Evolutionary conservation across 192 early-diverging fungal species (phyloP), one percentile per base, ranked within the genome.

Genomic region (Dissophora ornata): DNA sequence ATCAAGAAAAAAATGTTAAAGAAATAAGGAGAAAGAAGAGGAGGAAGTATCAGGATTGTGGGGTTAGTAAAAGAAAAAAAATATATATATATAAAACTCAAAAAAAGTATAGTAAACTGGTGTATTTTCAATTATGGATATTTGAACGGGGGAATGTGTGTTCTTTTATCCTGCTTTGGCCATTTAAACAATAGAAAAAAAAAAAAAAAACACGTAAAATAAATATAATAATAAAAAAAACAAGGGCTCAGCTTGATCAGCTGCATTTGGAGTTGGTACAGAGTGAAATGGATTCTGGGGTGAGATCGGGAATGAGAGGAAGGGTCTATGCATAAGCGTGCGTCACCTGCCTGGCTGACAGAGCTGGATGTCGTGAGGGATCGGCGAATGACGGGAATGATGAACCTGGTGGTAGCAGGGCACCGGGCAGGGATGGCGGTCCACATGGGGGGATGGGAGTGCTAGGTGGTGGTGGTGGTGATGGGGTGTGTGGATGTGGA

Each of bases 211-310:
- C 1, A n/a, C n/a, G n/a, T n/a, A 40, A 12, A 36, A 53, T 18
- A 19, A 1, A 11, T 1, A 56, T 0, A 38, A 2, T 36, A 19
- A 56, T 15, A 16, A 8, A 22, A 38, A 3, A 44, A 38, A 38
- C 6, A 38, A 38, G 36, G 36, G 36, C 13, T 13, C 6, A 38
- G 13, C 7, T 6, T 9, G 22, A 59, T 28, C 40, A n/a, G 40
- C 25, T 15, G 45, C 29, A 7, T 46, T n/a, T 59, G 28, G 57
- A 46, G 57, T 30, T 44, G 22, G 57, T 32, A 29, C 40, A 36
- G 10, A 29, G 57, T 30, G 21, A 26, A 7, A 36, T 49, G 28
- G 5, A 1, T 36, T 22, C 30, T n/a, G 10, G 33, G 32, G 34
- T 32, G 26, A 38, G 36, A 38, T 38, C 13, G 7, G 7, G 36